Conservation (phyloP, 805 yeast species). For the Saccharomyces eubayanus region DNA sequence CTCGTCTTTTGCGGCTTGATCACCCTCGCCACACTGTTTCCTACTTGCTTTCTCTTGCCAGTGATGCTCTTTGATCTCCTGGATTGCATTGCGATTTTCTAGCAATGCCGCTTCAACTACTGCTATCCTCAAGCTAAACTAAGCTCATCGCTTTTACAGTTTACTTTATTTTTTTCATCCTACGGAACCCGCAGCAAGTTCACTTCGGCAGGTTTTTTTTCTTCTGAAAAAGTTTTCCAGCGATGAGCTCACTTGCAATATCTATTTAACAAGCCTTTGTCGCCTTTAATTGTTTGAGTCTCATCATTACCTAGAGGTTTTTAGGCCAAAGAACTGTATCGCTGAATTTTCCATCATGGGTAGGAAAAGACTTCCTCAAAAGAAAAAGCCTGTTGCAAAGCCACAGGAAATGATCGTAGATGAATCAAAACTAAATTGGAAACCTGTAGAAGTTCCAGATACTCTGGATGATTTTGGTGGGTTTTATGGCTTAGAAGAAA, state of each 20-base stretch:
- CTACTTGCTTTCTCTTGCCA: conserved; percentile 28
- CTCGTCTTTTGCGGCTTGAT: conserved; percentile 67
- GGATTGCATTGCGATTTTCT: conserved; percentile 13
- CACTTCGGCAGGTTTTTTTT: background rate
- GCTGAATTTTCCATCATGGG: background rate
- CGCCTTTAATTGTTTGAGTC: background rate
- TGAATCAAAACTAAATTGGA: conserved; percentile 61
- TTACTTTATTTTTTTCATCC: background rate
- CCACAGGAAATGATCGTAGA: conserved; percentile 30
- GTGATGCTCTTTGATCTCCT: conserved; percentile 29
- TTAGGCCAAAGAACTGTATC: background rate
- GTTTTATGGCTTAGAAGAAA: conserved; percentile 84
- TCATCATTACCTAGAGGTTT: background rate
- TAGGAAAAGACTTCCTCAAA: background rate
- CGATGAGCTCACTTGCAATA: background rate
- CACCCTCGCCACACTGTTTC: conserved; percentile 33
- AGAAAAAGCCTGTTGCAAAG: background rate
- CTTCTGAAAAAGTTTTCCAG: background rate
- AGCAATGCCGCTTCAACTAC: background rate
- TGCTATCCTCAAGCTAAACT: background rate
- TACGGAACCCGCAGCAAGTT: background rate
- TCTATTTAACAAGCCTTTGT: background rate
- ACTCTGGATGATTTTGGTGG: conserved; percentile 83
- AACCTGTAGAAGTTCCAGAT: conserved; percentile 72
- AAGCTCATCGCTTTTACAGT: background rate